Evolutionary conservation across 371 early-diverging fungal genomes (phyloP), one percentile per base, ranked within the genome.

Genomic region (Actinomucor elegans): DNA sequence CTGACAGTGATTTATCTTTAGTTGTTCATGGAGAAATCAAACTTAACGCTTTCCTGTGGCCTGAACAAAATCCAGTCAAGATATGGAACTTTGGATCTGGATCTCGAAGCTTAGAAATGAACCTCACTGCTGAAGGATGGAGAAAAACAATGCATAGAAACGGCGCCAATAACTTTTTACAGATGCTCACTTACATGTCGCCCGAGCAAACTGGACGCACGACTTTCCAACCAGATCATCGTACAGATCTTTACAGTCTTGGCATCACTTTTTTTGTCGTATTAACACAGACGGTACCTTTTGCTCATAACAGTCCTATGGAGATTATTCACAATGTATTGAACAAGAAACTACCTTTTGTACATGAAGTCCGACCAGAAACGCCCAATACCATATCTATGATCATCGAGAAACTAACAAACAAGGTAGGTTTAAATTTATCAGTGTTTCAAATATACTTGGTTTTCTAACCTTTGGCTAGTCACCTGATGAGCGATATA

Each of bases 171-270:
- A 62, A 64, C 44, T 66, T 70, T 20, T 57, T 66, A 51, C 70
- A 72, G 17, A 67, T 64, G 68, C 45, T 76, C 9, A 65, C 58
- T 14, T 73, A 68, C 47, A 66, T 81, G 72, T 77, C 80, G 6
- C 81, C 84, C 4, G 82, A 84, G 31, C 84, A 83, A 52, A 83
- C 81, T 0, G 81, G 81, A 23, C 65, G 81, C 37, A 81, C 84
- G 12, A 75, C 80, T 37, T 80, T 79, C 29, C 79, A 77, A 42
- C 79, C 80, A 21, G 84, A 83, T 52, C 77, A 81, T 57, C 66
- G 84, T 20, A 83, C 84, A 12, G 84, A 83, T 52, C 73, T 83
- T 5, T 83, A 83, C 55, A 79, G 75, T 23, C 59, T 83, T 12
- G 84, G 84, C 4, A 76, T 77, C 24, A 77, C 79, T 0, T 67